A percentile compares a stretch with the other conserved stretches of the same genome.
phyloP scores from a whole-genome alignment of 2,329 filamentous ascomycete species.

The Fusarium coffeatum region DNA sequence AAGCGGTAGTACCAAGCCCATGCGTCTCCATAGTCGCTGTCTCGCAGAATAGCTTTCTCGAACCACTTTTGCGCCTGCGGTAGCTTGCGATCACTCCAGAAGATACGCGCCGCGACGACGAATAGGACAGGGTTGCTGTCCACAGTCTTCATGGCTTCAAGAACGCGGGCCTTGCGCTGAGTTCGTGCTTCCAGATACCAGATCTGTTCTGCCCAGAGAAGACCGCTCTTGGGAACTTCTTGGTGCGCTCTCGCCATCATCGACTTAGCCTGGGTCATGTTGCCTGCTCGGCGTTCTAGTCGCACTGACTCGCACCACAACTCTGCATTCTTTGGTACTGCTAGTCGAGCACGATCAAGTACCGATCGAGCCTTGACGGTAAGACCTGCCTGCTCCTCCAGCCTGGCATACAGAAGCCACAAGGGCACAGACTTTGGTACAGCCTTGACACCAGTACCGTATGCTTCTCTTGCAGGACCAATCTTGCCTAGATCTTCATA shows the following conservation, averaged over 20 bases:
- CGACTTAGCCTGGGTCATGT: conserved; percentile 84
- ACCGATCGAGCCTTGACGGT: conserved; percentile 93
- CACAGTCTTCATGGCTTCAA: conserved; percentile 97
- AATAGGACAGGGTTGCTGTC: conserved; percentile 92
- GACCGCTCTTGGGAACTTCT: conserved; percentile 86
- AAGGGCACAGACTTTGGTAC: conserved; percentile 86
- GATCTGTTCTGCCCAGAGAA: conserved; percentile 94
- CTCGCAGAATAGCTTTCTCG: conserved; percentile 90
- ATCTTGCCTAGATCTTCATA: conserved; percentile 86
- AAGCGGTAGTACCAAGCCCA: conserved; percentile 99
- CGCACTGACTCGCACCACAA: conserved; percentile 96
- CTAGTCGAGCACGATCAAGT: conserved; percentile 88
- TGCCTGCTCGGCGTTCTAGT: conserved; percentile 88
- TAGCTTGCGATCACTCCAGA: conserved; percentile 91
- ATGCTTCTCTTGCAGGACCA: conserved; percentile 89
- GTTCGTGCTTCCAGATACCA: conserved; percentile 93
- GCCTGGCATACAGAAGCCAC: conserved; percentile 87
- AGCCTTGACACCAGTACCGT: conserved; percentile 86
- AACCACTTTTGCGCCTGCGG: conserved; percentile 98
- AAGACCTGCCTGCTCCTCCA: conserved; percentile 87
- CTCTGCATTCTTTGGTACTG: conserved; percentile 84
- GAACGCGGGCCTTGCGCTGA: conserved; percentile 87
- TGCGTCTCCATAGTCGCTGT: conserved; percentile 87
- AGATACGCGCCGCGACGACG: conserved; percentile 91
- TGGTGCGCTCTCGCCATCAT: conserved; percentile 95